Conservation (phyloP, 768 basidiomycete genomes). For the Sistotremastrum niveocremeum region DNA sequence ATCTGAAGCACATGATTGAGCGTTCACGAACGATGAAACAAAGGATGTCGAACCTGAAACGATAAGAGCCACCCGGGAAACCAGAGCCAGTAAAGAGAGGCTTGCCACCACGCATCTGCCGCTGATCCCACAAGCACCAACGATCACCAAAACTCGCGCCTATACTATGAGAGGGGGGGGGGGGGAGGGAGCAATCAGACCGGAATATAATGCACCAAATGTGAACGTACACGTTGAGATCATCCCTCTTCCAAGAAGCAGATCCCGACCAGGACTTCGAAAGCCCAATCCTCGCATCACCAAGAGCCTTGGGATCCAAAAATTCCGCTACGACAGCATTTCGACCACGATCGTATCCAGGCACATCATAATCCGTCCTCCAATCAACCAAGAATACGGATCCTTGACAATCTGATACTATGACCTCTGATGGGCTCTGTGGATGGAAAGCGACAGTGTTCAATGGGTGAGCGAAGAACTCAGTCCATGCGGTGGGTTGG, state of each 20-base stretch:
- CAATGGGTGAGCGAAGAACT: slow-evolving; percentile 61
- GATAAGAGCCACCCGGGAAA: slow-evolving; percentile 52
- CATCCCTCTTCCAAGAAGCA: slow-evolving; percentile 58
- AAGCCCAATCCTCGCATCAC: slow-evolving; percentile 34
- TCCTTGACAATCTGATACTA: slow-evolving; percentile 64
- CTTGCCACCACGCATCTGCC: slow-evolving; percentile 58
- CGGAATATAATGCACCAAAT: neutral
- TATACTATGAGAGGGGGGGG: slow-evolving; percentile 30
- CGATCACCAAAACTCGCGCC: slow-evolving; percentile 62
- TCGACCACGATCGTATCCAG: slow-evolving; percentile 36
- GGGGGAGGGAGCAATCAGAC: neutral
- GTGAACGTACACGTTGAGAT: slow-evolving; percentile 52
- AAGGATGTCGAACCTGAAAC: slow-evolving; percentile 39
- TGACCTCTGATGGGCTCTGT: slow-evolving; percentile 60
- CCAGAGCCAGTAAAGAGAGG: slow-evolving; percentile 47
- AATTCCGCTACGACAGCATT: slow-evolving; percentile 57
- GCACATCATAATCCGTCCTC: slow-evolving; percentile 52
- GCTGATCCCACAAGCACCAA: slow-evolving; percentile 68
- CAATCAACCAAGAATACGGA: slow-evolving; percentile 72
- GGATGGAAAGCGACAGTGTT: slow-evolving; percentile 58
- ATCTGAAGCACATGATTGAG: slow-evolving; percentile 28
- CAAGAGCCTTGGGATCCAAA: slow-evolving; percentile 51
- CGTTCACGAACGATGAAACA: neutral
- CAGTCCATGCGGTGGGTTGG: slow-evolving; percentile 68
- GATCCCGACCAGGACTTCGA: slow-evolving; percentile 39